Evolutionary conservation across 805 yeast genomes (phyloP), one percentile per base, ranked within the genome.

Genomic region (Pichia kluyveri): DNA sequence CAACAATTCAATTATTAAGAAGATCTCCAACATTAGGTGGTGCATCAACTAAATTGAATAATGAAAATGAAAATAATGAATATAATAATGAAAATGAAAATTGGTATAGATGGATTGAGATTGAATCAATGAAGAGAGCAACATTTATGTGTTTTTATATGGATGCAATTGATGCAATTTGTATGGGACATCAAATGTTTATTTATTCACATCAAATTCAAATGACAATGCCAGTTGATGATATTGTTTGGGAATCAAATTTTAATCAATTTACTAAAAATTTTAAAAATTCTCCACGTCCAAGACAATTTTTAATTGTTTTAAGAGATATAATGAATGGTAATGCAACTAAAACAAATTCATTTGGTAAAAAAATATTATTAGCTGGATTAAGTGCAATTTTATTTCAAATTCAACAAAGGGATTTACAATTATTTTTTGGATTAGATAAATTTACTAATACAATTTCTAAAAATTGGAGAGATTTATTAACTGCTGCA

Each of bases 141-240:
- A 86, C 95, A 0, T 78, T 82, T 50, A 79, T 85, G 79, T 88
- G 95, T 14, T 88, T 87, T 60, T 83, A 83, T 60, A 70, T 84
- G 57, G 96, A 87, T 63, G 80, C 84, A 2, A 74, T 82, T 2
- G 95, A 88, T 67, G 84, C 88, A 38, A 77, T 83, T 15, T 75
- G 85, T 43, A 86, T 83, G 62, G 84, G 95, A 7, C 95, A 87
- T 63, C 77, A 83, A 49, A 68, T 77, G 56, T 62, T 80, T 42
- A 74, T 77, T 27, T 71, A 62, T 50, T 66, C 79, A 9, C 83
- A 80, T 57, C 86, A 82, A 56, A 69, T 81, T 41, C 80, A 81
- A 51, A 59, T 81, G 54, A 69, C 77, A 4, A 61, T 81, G 66
- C 87, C 86, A 1, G 82, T 84, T 54, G 76, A 77, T 46, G 87